Percentiles rank a stretch among this genome's conserved stretches.
These are phyloP conservation scores for Monosporascus sp. DNA, from an alignment of 2,329 filamentous ascomycete genomes.

Conservation along the genomic window DNA sequence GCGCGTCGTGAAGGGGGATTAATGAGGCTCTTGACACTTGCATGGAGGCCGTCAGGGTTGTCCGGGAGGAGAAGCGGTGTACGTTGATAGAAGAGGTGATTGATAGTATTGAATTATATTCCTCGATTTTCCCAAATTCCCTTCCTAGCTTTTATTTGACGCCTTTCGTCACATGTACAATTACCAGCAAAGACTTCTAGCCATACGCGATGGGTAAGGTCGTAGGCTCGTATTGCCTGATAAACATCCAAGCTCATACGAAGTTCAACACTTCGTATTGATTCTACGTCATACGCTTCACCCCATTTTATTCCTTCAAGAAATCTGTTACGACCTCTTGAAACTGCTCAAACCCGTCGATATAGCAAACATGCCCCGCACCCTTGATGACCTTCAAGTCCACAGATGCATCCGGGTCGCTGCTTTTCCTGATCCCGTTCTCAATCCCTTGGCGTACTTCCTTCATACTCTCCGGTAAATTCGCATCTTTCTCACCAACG, in stretches of 20 bases:
- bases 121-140: too few species aligned
- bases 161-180: too few species aligned
- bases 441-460: constrained; percentile 31
- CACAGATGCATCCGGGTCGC: constrained; percentile 17
- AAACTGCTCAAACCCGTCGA: constrained; percentile 32
- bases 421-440: constrained; percentile 20
- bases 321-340: constrained; percentile 19
- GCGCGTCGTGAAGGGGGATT: constrained; percentile 5
- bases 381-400: constrained; percentile 29
- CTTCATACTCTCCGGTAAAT: constrained; percentile 33
- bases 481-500: constrained; percentile 36
- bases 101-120: not conserved
- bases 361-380: constrained; percentile 33
- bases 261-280: too few species aligned
- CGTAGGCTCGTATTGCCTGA: not conserved
- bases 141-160: too few species aligned
- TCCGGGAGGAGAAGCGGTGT: constrained; percentile 11
- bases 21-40: constrained; percentile 9
- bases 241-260: too few species aligned
- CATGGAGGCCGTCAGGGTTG: constrained; percentile 9
- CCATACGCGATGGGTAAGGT: not conserved
- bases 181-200: not conserved
- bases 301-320: constrained; percentile 6
- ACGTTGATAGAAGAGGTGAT: constrained; percentile 13
- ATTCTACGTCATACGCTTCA: not conserved